phyloP scores from a whole-genome alignment of 352 stramenopile genomes.

The Phytophthora kernoviae region DNA sequence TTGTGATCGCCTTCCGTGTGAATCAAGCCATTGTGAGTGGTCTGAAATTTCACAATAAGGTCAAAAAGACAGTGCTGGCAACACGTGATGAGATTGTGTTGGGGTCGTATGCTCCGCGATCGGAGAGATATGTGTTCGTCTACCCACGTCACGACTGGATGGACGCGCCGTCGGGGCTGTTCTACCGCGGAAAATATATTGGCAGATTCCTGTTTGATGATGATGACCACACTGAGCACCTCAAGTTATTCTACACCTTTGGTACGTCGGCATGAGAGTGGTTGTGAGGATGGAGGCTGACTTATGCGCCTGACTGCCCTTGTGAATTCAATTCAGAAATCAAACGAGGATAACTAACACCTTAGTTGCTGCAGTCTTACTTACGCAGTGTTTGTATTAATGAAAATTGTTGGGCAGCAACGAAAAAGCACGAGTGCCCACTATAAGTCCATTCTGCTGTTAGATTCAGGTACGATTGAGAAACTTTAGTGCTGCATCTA shows the following conservation, averaged over 20 bases:
- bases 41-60: slow-evolving; percentile 86
- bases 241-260: slow-evolving; percentile 81
- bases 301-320: background rate
- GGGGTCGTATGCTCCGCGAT: slow-evolving; percentile 82
- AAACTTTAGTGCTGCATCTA: slow-evolving; percentile 3
- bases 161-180: slow-evolving; percentile 83
- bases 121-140: slow-evolving; percentile 77
- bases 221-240: slow-evolving; percentile 68
- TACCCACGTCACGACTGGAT: slow-evolving; percentile 84
- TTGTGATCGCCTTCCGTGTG: slow-evolving; percentile 83
- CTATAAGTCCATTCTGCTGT: no score
- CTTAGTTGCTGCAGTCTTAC: background rate
- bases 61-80: slow-evolving; percentile 83
- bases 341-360: slow-evolving; percentile 41
- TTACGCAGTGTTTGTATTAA: background rate
- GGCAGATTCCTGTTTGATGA: slow-evolving; percentile 75
- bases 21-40: slow-evolving; percentile 87
- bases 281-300: background rate
- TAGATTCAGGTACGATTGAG: slow-evolving; percentile 7
- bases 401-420: background rate
- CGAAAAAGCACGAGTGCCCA: no score
- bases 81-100: slow-evolving; percentile 82
- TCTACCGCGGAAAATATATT: slow-evolving; percentile 90
- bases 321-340: slow-evolving; percentile 44
- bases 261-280: slow-evolving; percentile 40